Percentiles rank a stretch among this genome's conserved stretches.
phyloP scores from a whole-genome alignment of 331 rosid species.

The Phaseolus coccineus region DNA sequence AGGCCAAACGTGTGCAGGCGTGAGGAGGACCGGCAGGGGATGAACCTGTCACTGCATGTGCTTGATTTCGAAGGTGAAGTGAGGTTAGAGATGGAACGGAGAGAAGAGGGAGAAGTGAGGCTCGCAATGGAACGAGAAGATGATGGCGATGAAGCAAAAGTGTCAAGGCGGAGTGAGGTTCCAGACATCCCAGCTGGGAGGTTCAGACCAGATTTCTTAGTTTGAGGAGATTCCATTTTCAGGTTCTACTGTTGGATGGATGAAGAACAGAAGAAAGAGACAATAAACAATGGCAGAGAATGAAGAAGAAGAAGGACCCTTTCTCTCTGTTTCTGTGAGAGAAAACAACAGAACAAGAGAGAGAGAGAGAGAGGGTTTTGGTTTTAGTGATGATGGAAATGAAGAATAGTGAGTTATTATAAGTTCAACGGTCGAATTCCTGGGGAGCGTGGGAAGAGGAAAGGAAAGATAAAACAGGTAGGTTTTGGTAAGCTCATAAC shows the following conservation, averaged over 20 bases:
- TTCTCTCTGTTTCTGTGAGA: background rate
- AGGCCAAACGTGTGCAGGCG: constrained; percentile 93
- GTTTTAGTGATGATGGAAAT: too few relatives aligned
- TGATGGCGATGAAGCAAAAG: constrained; percentile 9
- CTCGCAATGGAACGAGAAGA: constrained; percentile 59
- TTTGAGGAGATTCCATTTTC: constrained; percentile 77
- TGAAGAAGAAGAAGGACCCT: too few relatives aligned
- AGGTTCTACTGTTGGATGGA: background rate
- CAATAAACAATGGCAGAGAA: too few relatives aligned
- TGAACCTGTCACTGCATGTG: constrained; percentile 91
- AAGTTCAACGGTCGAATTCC: constrained; percentile 63
- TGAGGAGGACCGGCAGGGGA: constrained; percentile 94
- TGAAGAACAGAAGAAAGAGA: background rate
- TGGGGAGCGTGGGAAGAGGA: constrained; percentile 37
- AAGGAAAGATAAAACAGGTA: background rate
- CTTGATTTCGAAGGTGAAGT: constrained; percentile 56
- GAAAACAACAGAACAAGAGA: background rate
- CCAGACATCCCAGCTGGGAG: constrained; percentile 92
- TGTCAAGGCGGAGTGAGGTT: constrained; percentile 75
- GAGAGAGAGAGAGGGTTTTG: too few relatives aligned
- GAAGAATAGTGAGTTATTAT: background rate
- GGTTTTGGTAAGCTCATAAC: background rate
- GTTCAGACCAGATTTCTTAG: constrained; percentile 65
- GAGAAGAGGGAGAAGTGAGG: constrained; percentile 57
- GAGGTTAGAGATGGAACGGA: constrained; percentile 69